Evolutionary conservation across 2,329 filamentous ascomycete species (phyloP), one percentile per base, ranked within the genome.

Genomic region (Aureobasidium sp.): DNA sequence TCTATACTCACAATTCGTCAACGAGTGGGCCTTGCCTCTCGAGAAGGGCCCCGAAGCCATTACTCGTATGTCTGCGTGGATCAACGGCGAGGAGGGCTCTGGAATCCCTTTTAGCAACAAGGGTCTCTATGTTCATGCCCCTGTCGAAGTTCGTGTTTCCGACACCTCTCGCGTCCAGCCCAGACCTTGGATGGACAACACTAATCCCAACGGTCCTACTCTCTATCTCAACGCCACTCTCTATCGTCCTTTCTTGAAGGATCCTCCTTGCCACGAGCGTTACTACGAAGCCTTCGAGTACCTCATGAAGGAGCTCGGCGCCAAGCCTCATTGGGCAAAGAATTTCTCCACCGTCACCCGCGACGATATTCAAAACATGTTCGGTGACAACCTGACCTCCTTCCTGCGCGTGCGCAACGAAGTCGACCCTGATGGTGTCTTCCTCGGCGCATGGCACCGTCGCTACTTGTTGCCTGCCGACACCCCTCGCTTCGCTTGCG

Each of bases 1-100:
- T 69, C 82, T 97, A 6, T 99, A 96, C 78, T 93, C 89, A n/a
- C 94, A 99, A 71, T 96, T 90, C 68, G 94, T 99, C 65, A 96
- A 99, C 73, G 94, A 99, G 73, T 99, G 94, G 94, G 93, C 93
- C 0, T 81, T 99, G 7, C 93, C 94, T 1, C 80, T 99, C 0
- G 78, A 84, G 64, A 87, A 88, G 66, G 94, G 94, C 0, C 93
- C 93, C 15, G 92, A 96, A 74, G 92, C 90, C 8, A 83, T 99
- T 45, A 81, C 79, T 33, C 85, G 94, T 10, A 81, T 99, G 13
- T 89, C 87, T 40, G 87, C 89, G 50, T 99, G 94, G 94, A 80
- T 99, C 57, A 87, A 89, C 54, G 81, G 83, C 19, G 88, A 94
- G 67, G 76, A 85, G 86, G 71, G 81, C 83, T 64, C 69, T 45